Percentiles rank a stretch among this genome's conserved stretches.
Conservation (phyloP, 2,329 filamentous ascomycete species). For the Allantophomopsis cytisporea region DNA sequence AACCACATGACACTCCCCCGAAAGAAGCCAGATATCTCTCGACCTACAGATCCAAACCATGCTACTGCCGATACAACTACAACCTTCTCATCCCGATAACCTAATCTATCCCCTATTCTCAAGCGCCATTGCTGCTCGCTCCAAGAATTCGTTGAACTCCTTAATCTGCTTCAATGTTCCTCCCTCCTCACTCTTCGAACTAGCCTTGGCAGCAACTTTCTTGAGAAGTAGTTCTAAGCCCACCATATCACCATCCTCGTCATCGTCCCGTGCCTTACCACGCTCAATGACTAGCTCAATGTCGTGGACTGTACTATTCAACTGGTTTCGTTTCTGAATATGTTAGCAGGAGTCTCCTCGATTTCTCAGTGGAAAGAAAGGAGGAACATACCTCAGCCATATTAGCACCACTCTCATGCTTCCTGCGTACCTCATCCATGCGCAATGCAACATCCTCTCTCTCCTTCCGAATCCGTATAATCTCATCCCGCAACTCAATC, state of each 20-base stretch:
- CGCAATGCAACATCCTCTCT: conserved; percentile 46
- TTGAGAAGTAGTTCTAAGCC: conserved; percentile 44
- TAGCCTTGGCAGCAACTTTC: conserved; percentile 38
- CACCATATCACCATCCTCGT: conserved; percentile 34
- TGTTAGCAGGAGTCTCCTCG: not conserved
- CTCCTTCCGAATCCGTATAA: conserved; percentile 43
- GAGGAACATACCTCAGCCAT: conserved; percentile 31
- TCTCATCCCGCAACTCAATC: conserved; percentile 40
- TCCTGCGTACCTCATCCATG: conserved; percentile 48
- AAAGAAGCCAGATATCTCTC: no score
- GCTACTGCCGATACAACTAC: no score
- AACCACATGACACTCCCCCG: no score
- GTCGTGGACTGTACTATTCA: conserved; percentile 47
- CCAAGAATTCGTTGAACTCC: conserved; percentile 50
- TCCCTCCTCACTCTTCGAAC: conserved; percentile 31
- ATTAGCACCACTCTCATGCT: conserved; percentile 40
- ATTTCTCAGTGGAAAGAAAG: not conserved
- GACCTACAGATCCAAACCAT: no score
- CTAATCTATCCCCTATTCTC: conserved; percentile 20
- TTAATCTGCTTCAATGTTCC: conserved; percentile 41
- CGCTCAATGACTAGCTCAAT: conserved; percentile 43
- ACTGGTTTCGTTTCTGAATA: conserved; percentile 9
- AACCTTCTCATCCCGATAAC: not conserved
- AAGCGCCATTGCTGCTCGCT: conserved; percentile 42
- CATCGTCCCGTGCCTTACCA: conserved; percentile 31